Evolutionary conservation across 2,329 filamentous ascomycete genomes (phyloP), one percentile per base, ranked within the genome.

Genomic region (Clarireedia hainanense): DNA sequence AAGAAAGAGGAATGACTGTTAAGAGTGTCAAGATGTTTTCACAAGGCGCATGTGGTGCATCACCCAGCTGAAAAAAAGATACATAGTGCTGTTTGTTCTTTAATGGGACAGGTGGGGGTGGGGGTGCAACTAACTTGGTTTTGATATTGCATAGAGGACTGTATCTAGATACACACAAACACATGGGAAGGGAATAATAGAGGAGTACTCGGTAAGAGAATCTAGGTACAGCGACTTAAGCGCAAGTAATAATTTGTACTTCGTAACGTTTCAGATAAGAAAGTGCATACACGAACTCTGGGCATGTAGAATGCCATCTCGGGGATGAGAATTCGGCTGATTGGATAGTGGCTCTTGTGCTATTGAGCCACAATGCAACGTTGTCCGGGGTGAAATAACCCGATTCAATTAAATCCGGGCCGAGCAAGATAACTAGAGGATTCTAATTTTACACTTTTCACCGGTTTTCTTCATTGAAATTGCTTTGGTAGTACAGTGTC

Each of bases 1-100:
- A 58, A 37, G 56, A 55, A 14, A 50, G 60, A 39, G 56, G 58
- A n/a, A 57, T 61, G 58, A 60, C 56, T 14, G 47, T 63, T 10
- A 60, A 63, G 43, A 61, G 56, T 46, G 59, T 61, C 15, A 61
- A 58, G 37, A 61, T 63, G 59, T 63, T 53, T 42, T 49, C 50
- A 23, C 42, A 40, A n/a, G 57, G 57, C 24, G 14, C 40, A 5
- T 59, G 57, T 45, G 57, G 57, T 47, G 36, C 43, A 15, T 34
- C 43, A 26, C 50, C 39, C 1, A 52, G 23, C 53, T 56, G 48
- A 56, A 20, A 43, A 7, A 34, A 12, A 4, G 30, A 34, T 10
- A n/a, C 17, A 17, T 17, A n/a, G n/a, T 24, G 40, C 10, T 20
- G 30, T 34, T 34, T 12, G 30, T 46, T 20, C 6, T 9, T 4